Evolutionary conservation across 441 rosid species (phyloP).

Genomic region (Corymbia citriodora): DNA sequence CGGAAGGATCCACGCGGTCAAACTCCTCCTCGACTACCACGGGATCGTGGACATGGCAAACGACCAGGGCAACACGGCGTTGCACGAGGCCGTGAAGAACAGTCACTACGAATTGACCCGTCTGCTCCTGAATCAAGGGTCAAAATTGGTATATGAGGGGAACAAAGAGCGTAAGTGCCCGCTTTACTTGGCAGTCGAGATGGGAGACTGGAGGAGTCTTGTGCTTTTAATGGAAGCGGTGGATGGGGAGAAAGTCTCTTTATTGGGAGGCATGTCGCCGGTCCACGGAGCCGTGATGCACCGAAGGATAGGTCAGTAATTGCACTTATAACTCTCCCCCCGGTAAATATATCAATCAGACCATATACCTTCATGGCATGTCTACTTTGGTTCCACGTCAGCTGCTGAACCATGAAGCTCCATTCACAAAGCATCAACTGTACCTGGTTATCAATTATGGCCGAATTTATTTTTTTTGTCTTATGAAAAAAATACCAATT

Average conservation of each 20-base stretch:
- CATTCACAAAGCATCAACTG: no score
- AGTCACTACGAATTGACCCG: not conserved
- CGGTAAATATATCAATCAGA: not conserved
- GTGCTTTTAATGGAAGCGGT: not conserved
- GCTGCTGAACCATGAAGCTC: not conserved
- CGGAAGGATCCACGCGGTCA: not conserved
- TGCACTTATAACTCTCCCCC: not conserved
- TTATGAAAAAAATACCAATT: no score
- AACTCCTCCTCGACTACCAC: not conserved
- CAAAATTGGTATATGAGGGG: not conserved
- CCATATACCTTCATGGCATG: no score
- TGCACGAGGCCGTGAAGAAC: not conserved
- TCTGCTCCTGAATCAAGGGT: not conserved
- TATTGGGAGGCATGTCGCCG: not conserved
- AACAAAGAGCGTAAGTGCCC: not conserved
- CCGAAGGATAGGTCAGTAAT: not conserved
- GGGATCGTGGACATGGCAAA: not conserved
- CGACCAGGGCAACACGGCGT: not conserved
- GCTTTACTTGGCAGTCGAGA: not conserved
- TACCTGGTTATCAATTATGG: no score
- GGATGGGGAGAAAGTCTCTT: not conserved
- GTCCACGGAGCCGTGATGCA: not conserved
- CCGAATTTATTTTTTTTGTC: no score
- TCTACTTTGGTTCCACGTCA: not conserved
- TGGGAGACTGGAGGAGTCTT: not conserved